Base-by-base conservation (phyloP, 2,329 filamentous ascomycete species). In the Corinectria fuckeliana region DNA sequence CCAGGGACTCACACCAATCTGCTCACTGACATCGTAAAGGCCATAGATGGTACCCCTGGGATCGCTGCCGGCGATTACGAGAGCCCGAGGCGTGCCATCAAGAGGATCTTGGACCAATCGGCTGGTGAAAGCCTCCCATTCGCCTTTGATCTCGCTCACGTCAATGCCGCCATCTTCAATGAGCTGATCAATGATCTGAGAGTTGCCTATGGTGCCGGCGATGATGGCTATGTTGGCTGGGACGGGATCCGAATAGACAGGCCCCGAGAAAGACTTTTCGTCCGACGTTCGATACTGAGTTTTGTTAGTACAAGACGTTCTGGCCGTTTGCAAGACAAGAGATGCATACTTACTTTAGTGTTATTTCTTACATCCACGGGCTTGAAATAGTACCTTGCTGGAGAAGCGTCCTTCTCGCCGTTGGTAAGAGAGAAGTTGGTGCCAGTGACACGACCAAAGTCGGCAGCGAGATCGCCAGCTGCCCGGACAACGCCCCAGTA, bases 381-480 rank as follows among this genome's bases (percentile, higher is more conserved):
- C n/a, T 10, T 36, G 32, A 36, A 36, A 8, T 14, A 36, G 10
- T 36, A 36, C 10, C 10, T 36, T 14, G 32, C 32, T 18, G 32
- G 75, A 0, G 65, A 62, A 0, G 79, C 73, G 2, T 68, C 72
- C 3, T 58, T 65, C 56, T 76, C 69, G 11, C 80, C 81, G 26
- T 85, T 85, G 66, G 82, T 82, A 4, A 87, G 76, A 1, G 86
- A 85, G 57, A 88, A 83, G 72, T 90, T 89, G 23, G 76, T 81
- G 8, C 88, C 88, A 0, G 88, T 90, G 4, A 91, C 88, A n/a
- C 86, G 84, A 14, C 88, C 88, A 75, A 92, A 90, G 72, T 92
- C 89, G 4, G 79, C 69, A 0, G 88, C 87, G 9, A 92, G 80
- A 72, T 92, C 89, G 36, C 86, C 80, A 0, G 87, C 89, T 5